These are phyloP conservation scores for Penicillium sp. DNA, from an alignment of 2,329 filamentous ascomycete species.

Conservation along the genomic window DNA sequence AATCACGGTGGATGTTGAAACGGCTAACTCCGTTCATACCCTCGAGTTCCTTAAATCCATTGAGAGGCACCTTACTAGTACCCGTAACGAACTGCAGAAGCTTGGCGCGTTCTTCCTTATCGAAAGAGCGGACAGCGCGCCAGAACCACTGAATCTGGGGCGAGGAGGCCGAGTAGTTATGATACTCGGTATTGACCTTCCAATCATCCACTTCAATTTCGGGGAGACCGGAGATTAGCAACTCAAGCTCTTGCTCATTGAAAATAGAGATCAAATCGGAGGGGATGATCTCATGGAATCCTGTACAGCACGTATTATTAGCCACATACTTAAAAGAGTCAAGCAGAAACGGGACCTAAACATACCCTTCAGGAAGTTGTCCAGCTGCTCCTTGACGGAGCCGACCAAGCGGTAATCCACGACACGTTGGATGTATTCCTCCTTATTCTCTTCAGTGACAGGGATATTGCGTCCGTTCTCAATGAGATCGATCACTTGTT, in stretches of 20 bases:
- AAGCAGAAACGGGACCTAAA: no score
- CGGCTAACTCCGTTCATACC: slow-evolving; percentile 97
- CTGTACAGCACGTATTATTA: no score
- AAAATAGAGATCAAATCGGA: slow-evolving; percentile 92
- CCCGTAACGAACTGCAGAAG: slow-evolving; percentile 95
- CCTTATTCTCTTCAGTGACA: slow-evolving; percentile 96
- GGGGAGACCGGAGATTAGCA: slow-evolving; percentile 90
- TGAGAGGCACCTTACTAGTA: slow-evolving; percentile 94
- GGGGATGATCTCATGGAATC: slow-evolving; percentile 98
- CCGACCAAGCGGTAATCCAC: slow-evolving; percentile 88
- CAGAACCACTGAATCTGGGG: slow-evolving; percentile 99
- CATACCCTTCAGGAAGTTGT: slow-evolving; percentile 76
- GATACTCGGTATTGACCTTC: slow-evolving; percentile 98
- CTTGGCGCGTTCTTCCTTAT: slow-evolving; percentile 97
- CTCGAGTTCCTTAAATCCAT: slow-evolving; percentile 97
- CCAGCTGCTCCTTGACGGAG: slow-evolving; percentile 88
- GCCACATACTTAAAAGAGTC: no score
- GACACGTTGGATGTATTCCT: slow-evolving; percentile 88
- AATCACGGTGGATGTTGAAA: slow-evolving; percentile 98
- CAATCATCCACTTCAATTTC: slow-evolving; percentile 98
- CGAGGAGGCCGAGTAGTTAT: slow-evolving; percentile 90
- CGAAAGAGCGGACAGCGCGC: slow-evolving; percentile 91
- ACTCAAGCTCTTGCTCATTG: slow-evolving; percentile 93
- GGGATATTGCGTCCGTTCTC: slow-evolving; percentile 81
- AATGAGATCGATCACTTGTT: slow-evolving; percentile 75